Percentiles rank a stretch among this genome's conserved stretches.
Evolutionary conservation across 345 rosid species (phyloP).

Genomic region (Arabis alpina): DNA sequence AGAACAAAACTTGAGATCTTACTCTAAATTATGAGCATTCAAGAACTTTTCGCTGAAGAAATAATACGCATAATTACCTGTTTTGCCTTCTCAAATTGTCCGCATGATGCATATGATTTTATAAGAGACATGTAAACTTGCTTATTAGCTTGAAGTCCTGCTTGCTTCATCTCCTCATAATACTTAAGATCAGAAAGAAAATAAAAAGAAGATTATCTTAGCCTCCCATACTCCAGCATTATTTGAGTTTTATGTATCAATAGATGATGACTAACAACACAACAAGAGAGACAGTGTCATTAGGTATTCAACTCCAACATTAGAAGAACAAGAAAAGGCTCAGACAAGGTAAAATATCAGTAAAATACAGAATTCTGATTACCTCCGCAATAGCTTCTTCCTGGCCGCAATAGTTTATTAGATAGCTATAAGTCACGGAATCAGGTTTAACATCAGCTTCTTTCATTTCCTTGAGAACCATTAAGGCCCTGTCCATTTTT

Average conservation of each 20-base stretch:
- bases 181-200: constrained; percentile 51
- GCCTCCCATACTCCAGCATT: not conserved
- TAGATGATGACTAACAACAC: constrained; percentile 44
- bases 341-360: constrained; percentile 6
- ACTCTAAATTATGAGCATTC: constrained; percentile 12
- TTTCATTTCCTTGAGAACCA: constrained; percentile 74
- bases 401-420: constrained; percentile 57
- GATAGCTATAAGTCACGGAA: constrained; percentile 63
- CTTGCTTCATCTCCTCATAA: constrained; percentile 51
- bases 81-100: constrained; percentile 82
- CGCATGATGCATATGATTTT: constrained; percentile 69
- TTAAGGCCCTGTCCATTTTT: constrained; percentile 54
- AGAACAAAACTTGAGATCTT: constrained; percentile 24
- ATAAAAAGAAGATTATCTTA: constrained; percentile 19
- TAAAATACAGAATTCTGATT: constrained; percentile 34
- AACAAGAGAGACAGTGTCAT: constrained; percentile 4
- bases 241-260: constrained; percentile 53
- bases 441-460: constrained; percentile 68
- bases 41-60: not conserved
- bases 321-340: not conserved
- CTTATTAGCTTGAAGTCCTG: constrained; percentile 56
- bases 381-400: constrained; percentile 77
- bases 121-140: constrained; percentile 66
- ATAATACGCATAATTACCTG: constrained; percentile 54
- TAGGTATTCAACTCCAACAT: not conserved